Percentiles rank a stretch among this genome's conserved stretches.
Conservation (phyloP, 2,329 filamentous ascomycete species). For the Phoma sp. region DNA sequence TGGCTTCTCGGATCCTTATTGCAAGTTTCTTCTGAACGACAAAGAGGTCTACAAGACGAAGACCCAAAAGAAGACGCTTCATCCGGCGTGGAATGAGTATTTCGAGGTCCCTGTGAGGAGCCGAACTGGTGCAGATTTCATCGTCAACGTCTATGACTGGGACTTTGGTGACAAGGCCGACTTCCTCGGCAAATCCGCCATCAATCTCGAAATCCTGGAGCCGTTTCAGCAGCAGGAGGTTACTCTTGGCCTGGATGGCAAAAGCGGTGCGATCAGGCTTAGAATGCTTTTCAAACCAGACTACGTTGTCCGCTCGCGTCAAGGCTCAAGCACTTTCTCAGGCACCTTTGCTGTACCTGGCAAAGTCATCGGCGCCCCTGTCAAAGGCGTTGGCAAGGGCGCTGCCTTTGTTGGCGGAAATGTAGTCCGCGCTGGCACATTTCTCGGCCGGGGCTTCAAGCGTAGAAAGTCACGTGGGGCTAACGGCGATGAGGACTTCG, state of each 20-base stretch:
- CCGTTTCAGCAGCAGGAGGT: conserved; percentile 84
- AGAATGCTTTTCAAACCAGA: conserved; percentile 91
- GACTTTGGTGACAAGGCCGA: conserved; percentile 97
- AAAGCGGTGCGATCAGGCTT: conserved; percentile 82
- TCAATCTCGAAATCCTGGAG: conserved; percentile 80
- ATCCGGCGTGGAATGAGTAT: conserved; percentile 94
- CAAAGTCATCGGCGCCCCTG: conserved; percentile 91
- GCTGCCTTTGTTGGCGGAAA: conserved; percentile 74
- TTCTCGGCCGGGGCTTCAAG: conserved; percentile 84
- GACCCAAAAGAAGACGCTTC: conserved; percentile 93
- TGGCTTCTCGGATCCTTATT: conserved; percentile 96
- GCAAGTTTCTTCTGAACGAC: conserved; percentile 89
- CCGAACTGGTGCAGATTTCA: conserved; percentile 82
- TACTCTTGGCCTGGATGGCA: conserved; percentile 79
- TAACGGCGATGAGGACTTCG: conserved; percentile 47
- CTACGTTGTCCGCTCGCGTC: conserved; percentile 84
- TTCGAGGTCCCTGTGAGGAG: conserved; percentile 87
- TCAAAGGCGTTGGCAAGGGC: conserved; percentile 87
- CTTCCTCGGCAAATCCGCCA: conserved; percentile 76
- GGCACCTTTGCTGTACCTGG: conserved; percentile 87
- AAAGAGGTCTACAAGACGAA: conserved; percentile 95
- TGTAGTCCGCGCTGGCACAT: conserved; percentile 88
- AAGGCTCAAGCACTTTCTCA: conserved; percentile 91
- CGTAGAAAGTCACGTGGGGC: conserved; percentile 67
- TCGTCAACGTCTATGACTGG: conserved; percentile 88